A percentile compares a stretch with the other conserved stretches of the same genome.
These are phyloP conservation scores for Przewalskia tangutica DNA, from an alignment of 257 asterid genomes.

Conservation along the genomic window DNA sequence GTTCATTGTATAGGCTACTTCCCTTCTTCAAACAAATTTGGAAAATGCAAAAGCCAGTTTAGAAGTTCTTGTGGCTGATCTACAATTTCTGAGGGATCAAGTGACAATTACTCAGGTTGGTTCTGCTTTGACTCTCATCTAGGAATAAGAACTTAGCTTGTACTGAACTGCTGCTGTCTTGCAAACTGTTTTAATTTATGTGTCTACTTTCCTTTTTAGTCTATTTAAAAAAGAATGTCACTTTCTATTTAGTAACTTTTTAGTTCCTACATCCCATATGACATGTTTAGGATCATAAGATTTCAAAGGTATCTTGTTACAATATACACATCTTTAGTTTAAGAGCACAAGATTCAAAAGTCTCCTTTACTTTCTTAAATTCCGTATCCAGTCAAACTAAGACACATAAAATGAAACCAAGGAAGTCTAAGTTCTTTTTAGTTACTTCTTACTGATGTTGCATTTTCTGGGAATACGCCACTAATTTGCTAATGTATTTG, in stretches of 20 bases:
- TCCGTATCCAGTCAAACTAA: background rate
- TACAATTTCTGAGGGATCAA: slow-evolving; percentile 88
- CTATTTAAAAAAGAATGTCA: background rate
- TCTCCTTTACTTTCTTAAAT: background rate
- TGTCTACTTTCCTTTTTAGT: background rate
- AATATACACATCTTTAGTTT: background rate
- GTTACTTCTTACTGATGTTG: background rate
- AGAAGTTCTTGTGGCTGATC: slow-evolving; percentile 82
- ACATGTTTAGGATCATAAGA: background rate
- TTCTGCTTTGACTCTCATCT: background rate
- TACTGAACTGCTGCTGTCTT: background rate
- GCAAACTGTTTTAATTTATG: background rate
- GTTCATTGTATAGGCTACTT: background rate
- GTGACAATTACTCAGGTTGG: slow-evolving; percentile 82
- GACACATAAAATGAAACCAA: background rate
- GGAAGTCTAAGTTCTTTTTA: background rate
- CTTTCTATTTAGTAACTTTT: background rate
- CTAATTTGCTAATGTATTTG: background rate
- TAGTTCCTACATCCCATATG: background rate
- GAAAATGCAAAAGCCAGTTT: slow-evolving; percentile 88
- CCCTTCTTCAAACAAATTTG: slow-evolving; percentile 66
- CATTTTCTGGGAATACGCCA: background rate
- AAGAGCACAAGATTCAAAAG: background rate
- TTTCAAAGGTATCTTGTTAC: background rate
- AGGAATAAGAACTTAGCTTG: background rate